Base-by-base conservation (phyloP, 2,329 filamentous ascomycete genomes). In the Verticillium dahliae region DNA sequence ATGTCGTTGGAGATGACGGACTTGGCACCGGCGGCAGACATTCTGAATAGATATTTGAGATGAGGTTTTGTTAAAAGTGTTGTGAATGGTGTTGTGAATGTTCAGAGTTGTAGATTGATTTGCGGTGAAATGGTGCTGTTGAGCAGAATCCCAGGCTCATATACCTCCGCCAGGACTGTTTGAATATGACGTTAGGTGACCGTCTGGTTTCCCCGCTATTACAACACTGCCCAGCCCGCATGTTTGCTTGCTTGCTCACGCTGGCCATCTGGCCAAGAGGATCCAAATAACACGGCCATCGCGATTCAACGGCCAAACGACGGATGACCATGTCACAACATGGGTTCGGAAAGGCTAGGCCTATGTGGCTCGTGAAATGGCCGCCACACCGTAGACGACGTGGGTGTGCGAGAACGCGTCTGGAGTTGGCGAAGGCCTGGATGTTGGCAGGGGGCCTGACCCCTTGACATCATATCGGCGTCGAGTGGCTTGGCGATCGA, bases 1-100 rank as follows among this genome's bases (percentile, higher is more conserved):
- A 78, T 77, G 69, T 77, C 74, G 60, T 72, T 68, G 11, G 75
- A 78, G 62, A 78, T 69, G 66, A 70, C 70, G 39, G 75, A 78
- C 65, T 73, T 74, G 62, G 73, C 71, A 61, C 75, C 74, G 37
- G 73, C 71, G 18, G 74, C 77, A 22, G 69, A 65, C 72, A 74
- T 74, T 11, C 14, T 61, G 27, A 65, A 10, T 3, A 11, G n/a
- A 15, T 52, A 6, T 4, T n/a, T 56, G 58, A 39, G 10, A 7
- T 14, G 9, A 33, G 35, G 39, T 34, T 56, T 22, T 11, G 52
- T 31, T 10, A 45, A 45, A 18, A 4, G 3, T 39, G 11, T 6
- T n/a, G 52, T 31, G 27, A 45, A 45, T 45, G 15, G 3, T 39
- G 11, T 6, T n/a, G 15, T 6, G 39, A 45, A 18, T 22, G 39